Evolutionary conservation across 371 early-diverging fungal species (phyloP), one percentile per base, ranked within the genome.

Genomic region (Apophysomyces sp.): DNA sequence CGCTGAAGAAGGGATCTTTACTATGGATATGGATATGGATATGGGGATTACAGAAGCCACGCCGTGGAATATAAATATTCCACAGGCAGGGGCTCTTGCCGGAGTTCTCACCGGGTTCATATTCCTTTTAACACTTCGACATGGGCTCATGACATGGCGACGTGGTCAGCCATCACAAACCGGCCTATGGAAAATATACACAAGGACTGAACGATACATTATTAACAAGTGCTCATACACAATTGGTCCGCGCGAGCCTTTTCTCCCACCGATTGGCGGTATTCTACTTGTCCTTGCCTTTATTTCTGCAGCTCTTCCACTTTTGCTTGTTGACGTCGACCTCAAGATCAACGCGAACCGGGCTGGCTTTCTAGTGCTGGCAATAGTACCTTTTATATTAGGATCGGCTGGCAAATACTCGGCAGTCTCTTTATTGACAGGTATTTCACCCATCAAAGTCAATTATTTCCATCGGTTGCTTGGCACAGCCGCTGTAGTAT

Each of bases 341-440:
- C 72, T 84, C 2, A 29, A 58, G 30, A 53, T 82, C 55, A 86
- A 86, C 24, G 49, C 21, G 0, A 83, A 85, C 57, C 77, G 86
- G 8, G 86, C 86, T 7, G 86, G 86, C 1, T 86, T 79, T 59
- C 61, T 86, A 16, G 76, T 66, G 0, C 68, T 86, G 0, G 61
- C 84, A 13, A 68, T 80, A 28, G 81, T 86, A 4, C 85, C 86
- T 0, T 86, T 86, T 61, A 41, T 83, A 12, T 68, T 86, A 41
- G 82, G 82, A 0, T 81, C 83, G 1, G 77, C 86, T 1, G 85
- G 85, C 51, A 86, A 86, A 58, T 76, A 80, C 74, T 85, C 86
- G 6, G 75, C 82, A 3, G 40, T 86, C 28, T 69, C 71, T 0
- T 55, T 72, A 0, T 32, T 86, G 29, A 86, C 83, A 1, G 86